Evolutionary conservation across 73 alveolate genomes (phyloP).

Genomic region (Paramecium biaurelia): DNA sequence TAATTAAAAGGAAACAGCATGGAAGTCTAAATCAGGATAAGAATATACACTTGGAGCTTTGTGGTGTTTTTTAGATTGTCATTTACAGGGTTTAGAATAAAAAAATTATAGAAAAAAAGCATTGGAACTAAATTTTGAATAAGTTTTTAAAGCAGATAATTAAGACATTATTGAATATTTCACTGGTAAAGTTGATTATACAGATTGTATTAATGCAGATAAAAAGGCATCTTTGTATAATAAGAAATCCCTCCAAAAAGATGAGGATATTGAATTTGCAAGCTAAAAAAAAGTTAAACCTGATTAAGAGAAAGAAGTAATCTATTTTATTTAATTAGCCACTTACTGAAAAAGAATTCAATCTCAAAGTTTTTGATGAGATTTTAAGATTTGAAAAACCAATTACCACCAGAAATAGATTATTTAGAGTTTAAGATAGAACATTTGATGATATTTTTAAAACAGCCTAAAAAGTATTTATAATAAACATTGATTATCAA

Average conservation of each 20-base stretch:
- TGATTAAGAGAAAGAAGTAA: background rate
- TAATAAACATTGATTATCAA: background rate
- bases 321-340: background rate
- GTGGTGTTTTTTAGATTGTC: background rate
- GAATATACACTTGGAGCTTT: slow-evolving; percentile 9
- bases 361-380: slow-evolving; percentile 29
- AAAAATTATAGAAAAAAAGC: background rate
- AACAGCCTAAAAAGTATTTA: background rate
- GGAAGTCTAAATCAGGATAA: background rate
- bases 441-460: background rate
- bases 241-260: background rate
- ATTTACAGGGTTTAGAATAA: background rate
- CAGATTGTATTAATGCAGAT: slow-evolving; percentile 30
- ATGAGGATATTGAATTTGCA: background rate
- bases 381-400: slow-evolving; percentile 49
- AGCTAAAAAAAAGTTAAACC: background rate
- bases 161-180: slow-evolving; percentile 16
- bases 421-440: slow-evolving; percentile 42
- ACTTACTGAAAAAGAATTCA: slow-evolving; percentile 18
- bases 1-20: slow-evolving; percentile 26
- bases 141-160: background rate
- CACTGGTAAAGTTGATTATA: slow-evolving; percentile 35
- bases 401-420: slow-evolving; percentile 45
- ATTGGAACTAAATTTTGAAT: background rate
- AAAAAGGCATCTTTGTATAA: background rate